Evolutionary conservation across 495 filamentous ascomycete species (phyloP), one percentile per base, ranked within the genome.

Genomic region (Penicillium verhagenii): DNA sequence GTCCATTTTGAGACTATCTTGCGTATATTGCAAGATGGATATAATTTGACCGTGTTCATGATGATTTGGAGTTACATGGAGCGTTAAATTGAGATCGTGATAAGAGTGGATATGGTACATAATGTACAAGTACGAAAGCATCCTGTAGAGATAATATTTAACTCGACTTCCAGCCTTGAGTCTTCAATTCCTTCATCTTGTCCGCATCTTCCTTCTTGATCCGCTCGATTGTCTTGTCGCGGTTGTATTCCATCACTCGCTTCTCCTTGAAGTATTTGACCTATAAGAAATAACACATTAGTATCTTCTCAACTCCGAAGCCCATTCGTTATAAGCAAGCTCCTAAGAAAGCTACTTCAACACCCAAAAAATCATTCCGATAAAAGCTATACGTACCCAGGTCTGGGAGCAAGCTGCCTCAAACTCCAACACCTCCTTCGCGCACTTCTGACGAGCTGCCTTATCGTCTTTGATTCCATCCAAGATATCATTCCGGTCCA

Each of bases 231-330:
- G 87, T 88, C 71, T 86, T 78, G 58, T 89, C 87, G 67, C 90
- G 89, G 53, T 96, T 88, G 64, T 86, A 80, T 52, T 97, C 92
- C 78, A 94, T 92, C 35, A 97, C 91, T 54, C 94, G 80, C 72
- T 90, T 85, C 68, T 96, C 89, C 73, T 97, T 96, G 79, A 98
- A 98, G 72, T 98, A 96, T 72, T 89, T 89, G 53, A 97, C 91
- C 93, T 97, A 62, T 5, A 40, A 54, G 35, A 8, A 35, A 33
- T 2, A 48, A 1, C 46, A 21, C 10, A 28, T 21, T n/a, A 49
- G 10, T 19, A 19, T 19, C 6, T 39, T n/a, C n/a, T n/a, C n/a
- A n/a, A n/a, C n/a, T n/a, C n/a, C n/a, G n/a, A n/a, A n/a, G n/a
- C n/a, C n/a, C n/a, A n/a, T n/a, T n/a, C n/a, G n/a, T n/a, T n/a